These are phyloP conservation scores for Eucalyptus camaldulensis DNA, from an alignment of 345 rosid genomes.

Conservation along the genomic window DNA sequence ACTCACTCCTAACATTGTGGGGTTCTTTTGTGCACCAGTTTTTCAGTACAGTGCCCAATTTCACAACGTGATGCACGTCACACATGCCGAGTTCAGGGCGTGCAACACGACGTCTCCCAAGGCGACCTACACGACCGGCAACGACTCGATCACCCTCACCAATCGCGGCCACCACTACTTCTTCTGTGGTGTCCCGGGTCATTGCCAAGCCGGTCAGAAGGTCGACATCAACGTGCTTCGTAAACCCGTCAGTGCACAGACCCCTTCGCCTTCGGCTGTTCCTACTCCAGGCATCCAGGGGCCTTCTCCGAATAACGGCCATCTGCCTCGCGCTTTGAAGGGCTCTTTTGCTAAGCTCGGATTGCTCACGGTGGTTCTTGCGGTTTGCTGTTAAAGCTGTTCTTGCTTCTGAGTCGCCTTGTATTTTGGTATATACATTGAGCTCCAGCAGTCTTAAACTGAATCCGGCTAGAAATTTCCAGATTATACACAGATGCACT, in stretches of 20 bases:
- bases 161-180: constrained; percentile 79
- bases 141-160: constrained; percentile 68
- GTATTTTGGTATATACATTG: not conserved
- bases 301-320: constrained; percentile 24
- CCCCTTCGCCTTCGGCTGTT: constrained; percentile 8
- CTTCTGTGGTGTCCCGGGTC: constrained; percentile 90
- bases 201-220: constrained; percentile 83
- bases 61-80: constrained; percentile 89
- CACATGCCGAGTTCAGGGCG: constrained; percentile 57
- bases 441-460: not conserved
- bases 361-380: not conserved
- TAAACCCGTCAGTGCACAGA: constrained; percentile 6
- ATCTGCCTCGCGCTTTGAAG: not conserved
- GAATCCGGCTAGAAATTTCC: not conserved
- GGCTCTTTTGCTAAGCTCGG: not conserved
- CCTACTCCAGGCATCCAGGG: constrained; percentile 37
- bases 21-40: constrained; percentile 17
- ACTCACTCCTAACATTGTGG: not conserved
- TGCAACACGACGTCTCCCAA: constrained; percentile 81
- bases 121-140: constrained; percentile 78
- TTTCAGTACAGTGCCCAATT: constrained; percentile 74
- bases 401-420: not conserved
- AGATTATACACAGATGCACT: not conserved
- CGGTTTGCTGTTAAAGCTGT: not conserved
- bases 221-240: constrained; percentile 72